phyloP scores from a whole-genome alignment of 148 eudicot species.

The Euryodendron excelsum region DNA sequence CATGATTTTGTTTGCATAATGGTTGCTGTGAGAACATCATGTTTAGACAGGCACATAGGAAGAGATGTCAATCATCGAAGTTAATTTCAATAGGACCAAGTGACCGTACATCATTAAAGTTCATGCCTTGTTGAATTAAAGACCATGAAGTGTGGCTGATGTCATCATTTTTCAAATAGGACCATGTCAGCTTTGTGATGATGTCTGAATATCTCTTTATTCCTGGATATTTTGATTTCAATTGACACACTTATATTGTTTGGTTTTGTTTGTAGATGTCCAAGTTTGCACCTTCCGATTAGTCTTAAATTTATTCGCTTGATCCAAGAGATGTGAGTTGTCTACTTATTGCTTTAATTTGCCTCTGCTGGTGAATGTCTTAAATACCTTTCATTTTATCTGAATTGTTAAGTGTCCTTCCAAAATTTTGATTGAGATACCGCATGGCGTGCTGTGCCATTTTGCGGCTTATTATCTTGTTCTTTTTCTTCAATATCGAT shows the following conservation, averaged over 20 bases:
- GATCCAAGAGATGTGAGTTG: slow-evolving; percentile 89
- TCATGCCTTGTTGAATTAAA: no score
- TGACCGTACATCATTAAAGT: no score
- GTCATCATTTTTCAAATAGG: no score
- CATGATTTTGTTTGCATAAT: no score
- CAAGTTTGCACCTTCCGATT: slow-evolving; percentile 89
- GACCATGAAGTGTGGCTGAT: no score
- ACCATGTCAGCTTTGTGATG: neutral
- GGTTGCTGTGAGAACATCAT: no score
- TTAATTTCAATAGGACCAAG: no score
- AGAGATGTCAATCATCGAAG: no score
- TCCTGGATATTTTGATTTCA: neutral
- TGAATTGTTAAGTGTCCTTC: neutral
- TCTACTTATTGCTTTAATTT: neutral
- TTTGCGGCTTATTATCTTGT: no score
- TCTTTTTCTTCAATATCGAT: no score
- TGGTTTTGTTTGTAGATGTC: slow-evolving; percentile 67
- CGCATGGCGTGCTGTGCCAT: neutral
- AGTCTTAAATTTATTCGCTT: slow-evolving; percentile 79
- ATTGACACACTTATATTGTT: neutral
- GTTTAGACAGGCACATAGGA: no score
- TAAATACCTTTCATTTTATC: neutral
- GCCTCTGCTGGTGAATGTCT: neutral
- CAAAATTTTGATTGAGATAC: neutral
- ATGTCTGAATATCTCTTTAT: neutral